Evolutionary conservation across 225 moss, liverwort and hornwort species (phyloP).

Genomic region (Bryoerythrophyllum caledonicum): DNA sequence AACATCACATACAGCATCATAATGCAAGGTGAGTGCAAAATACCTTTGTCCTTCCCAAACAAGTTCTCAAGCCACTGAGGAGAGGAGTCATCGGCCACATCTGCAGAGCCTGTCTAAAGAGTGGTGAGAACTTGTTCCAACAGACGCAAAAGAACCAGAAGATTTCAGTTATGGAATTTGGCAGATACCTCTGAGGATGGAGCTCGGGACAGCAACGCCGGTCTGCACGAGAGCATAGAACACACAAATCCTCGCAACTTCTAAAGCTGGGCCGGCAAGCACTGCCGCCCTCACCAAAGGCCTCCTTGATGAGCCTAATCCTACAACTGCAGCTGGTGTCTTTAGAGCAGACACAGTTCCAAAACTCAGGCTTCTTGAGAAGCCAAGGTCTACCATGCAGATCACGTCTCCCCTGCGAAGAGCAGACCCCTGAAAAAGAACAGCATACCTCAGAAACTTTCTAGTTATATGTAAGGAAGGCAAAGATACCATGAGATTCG

Average conservation of each 20-base stretch:
- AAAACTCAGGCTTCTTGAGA: constrained; percentile 39
- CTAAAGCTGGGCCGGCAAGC: constrained; percentile 78
- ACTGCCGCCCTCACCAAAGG: constrained; percentile 60
- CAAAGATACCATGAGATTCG: no score
- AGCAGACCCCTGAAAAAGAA: constrained; percentile 25
- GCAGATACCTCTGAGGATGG: constrained; percentile 47
- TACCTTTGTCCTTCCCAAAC: constrained; percentile 53
- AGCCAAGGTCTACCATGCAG: constrained; percentile 45
- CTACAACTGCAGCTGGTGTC: constrained; percentile 26
- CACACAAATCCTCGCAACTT: constrained; percentile 72
- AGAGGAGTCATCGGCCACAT: constrained; percentile 34
- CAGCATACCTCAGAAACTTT: not conserved
- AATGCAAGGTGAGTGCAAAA: constrained; percentile 10
- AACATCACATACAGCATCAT: not conserved
- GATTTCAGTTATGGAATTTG: not conserved
- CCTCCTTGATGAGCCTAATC: constrained; percentile 34
- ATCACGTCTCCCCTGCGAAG: constrained; percentile 38
- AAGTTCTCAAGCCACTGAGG: constrained; percentile 55
- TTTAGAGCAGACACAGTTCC: constrained; percentile 34
- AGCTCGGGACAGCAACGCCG: constrained; percentile 71
- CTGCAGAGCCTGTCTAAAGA: constrained; percentile 37
- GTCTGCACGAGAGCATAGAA: constrained; percentile 84
- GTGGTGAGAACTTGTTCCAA: constrained; percentile 24
- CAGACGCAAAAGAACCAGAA: not conserved
- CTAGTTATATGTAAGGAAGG: no score